Evolutionary conservation across 2,329 filamentous ascomycete genomes (phyloP).

Genomic region (Clonostachys sp.): DNA sequence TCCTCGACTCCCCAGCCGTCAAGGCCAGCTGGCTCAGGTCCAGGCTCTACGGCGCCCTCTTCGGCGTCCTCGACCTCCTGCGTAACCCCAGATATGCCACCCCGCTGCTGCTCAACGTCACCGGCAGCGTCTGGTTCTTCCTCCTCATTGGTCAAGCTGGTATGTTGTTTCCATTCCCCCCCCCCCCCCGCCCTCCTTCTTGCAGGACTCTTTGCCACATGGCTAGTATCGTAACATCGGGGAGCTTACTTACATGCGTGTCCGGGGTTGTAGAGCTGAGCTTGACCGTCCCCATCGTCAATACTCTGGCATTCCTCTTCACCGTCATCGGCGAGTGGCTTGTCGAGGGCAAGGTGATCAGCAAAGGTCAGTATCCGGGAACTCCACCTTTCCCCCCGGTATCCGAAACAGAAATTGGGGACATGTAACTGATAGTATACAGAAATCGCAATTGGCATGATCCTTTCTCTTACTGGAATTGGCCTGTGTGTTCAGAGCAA

Average conservation of each 20-base stretch:
- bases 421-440: neutral
- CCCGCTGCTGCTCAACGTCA: constrained; percentile 81
- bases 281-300: constrained; percentile 90
- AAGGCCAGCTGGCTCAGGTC: constrained; percentile 55
- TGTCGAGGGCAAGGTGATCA: constrained; percentile 87
- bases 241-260: neutral
- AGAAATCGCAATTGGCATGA: constrained; percentile 85
- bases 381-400: neutral
- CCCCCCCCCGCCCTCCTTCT: neutral
- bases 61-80: constrained; percentile 73
- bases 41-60: constrained; percentile 62
- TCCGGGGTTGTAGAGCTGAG: constrained; percentile 63
- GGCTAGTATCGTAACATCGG: too few species aligned
- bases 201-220: neutral
- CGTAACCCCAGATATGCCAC: constrained; percentile 79
- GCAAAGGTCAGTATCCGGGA: constrained; percentile 54
- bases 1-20: constrained; percentile 46
- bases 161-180: constrained; percentile 45
- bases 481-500: constrained; percentile 76
- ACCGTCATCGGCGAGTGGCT: constrained; percentile 94
- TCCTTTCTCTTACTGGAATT: constrained; percentile 73
- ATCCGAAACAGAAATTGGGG: neutral
- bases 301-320: constrained; percentile 92
- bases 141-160: constrained; percentile 87
- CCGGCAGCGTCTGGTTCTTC: constrained; percentile 96